Conservation (phyloP, 805 yeast genomes). For the Peterozyma xylosa region DNA sequence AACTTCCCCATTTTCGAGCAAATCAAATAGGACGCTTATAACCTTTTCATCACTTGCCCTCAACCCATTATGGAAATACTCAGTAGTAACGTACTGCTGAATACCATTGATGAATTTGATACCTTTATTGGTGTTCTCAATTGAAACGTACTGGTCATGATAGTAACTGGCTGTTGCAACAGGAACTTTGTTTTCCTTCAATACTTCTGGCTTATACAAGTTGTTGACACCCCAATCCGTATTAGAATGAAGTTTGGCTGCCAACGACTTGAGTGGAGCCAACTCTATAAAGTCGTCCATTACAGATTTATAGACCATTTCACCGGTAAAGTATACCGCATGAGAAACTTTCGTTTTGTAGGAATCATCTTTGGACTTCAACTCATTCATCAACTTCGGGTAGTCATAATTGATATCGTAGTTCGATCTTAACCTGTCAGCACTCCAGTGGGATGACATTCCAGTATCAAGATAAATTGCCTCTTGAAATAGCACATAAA, state of each 20-base stretch:
- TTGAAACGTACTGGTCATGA: constrained; percentile 47
- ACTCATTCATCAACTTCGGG: constrained; percentile 3
- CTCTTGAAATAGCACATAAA: constrained; percentile 52
- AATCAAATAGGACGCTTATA: constrained; percentile 28
- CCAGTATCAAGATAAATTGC: constrained; percentile 47
- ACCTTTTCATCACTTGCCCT: constrained; percentile 32
- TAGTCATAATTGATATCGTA: constrained; percentile 6
- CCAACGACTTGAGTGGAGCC: constrained; percentile 29
- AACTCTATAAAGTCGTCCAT: constrained; percentile 40
- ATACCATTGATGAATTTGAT: constrained; percentile 26
- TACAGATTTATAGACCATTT: constrained; percentile 47
- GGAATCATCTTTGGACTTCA: not conserved
- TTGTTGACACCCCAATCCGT: constrained; percentile 16
- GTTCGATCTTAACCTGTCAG: constrained; percentile 28
- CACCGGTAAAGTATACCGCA: constrained; percentile 42
- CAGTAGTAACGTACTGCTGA: constrained; percentile 36
- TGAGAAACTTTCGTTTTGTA: constrained; percentile 5
- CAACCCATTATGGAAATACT: constrained; percentile 44
- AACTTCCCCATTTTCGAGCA: constrained; percentile 33
- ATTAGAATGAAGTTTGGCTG: constrained; percentile 25
- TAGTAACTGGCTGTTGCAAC: constrained; percentile 43
- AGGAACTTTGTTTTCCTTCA: constrained; percentile 20
- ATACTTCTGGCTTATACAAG: constrained; percentile 17
- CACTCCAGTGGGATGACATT: constrained; percentile 38
- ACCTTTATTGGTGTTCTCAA: constrained; percentile 29